Base-by-base conservation (phyloP, 768 basidiomycete genomes). In the Amyloporia xantha region DNA sequence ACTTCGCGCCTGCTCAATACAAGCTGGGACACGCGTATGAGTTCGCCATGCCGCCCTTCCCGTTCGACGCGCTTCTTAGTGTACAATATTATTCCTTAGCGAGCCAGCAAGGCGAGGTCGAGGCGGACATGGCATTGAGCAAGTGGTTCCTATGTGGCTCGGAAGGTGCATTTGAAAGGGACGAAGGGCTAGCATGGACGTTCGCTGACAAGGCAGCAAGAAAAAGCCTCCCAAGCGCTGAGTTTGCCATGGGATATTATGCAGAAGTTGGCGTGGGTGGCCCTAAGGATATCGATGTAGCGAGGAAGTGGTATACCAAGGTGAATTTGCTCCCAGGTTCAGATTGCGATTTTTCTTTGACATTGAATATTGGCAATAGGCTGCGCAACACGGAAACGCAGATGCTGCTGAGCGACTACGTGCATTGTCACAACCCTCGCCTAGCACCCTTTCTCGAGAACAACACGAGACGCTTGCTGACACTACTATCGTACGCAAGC, bases 111-210 rank as follows among this genome's bases (percentile, higher is more conserved):
- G 89, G 90, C 35, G 91, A 96, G 66, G 74, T 78, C 23, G 93
- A 97, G 64, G 95, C 95, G 0, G 92, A 98, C 62, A 94, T 97
- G 92, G 94, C 92, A 2, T 75, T 97, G 48, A 84, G 81, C 65
- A 97, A 96, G 68, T 98, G 95, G 94, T 97, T 96, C 72, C 69
- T 98, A 41, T 94, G 92, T 61, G 94, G 94, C 4, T 82, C 84
- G 3, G 74, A 76, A 28, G 78, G 78, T 7, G 68, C 73, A 13
- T 93, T 96, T 57, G 89, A 90, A 30, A 91, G 91, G 65, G 90
- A 94, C 63, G 92, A 96, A 62, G 69, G 63, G 1, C 74, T 97
- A 2, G 93, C 95, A 2, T 79, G 79, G 56, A 88, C 85, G 0
- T 98, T 96, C 67, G 95, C 95, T 0, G 85, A 91, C 54, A 95